Evolutionary conservation across 2,329 filamentous ascomycete species (phyloP), one percentile per base, ranked within the genome.

Genomic region (Diaporthe sp.): DNA sequence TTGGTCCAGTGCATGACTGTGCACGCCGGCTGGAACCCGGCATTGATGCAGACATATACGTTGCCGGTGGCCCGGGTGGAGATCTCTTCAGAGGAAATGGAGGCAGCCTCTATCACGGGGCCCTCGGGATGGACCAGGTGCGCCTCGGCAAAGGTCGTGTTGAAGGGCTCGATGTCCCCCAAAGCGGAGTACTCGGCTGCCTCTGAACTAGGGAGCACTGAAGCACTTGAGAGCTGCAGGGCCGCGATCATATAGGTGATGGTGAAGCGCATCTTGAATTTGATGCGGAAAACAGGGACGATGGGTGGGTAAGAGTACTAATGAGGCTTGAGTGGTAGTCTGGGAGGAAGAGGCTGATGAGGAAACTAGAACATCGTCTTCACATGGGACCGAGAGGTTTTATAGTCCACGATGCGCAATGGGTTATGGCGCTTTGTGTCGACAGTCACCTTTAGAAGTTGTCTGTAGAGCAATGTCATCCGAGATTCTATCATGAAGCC

Each of bases 1-100:
- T 63, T 63, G 1, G 4, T 25, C 37, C 37, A 63, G 15, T 63
- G 60, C n/a, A 61, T 1, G 20, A 61, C 8, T 2, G 20, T 15
- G 57, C 57, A 61, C 10, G 57, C 57, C 34, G 57, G 57, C 57
- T 61, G 34, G 34, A 39, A 61, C 10, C n/a, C 12, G 34, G 57
- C 57, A 22, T 61, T 61, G 34, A 61, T 61, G 22, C 57, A 61
- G 57, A 61, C 57, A 9, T 61, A 61, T 22, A 39, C 57, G 17
- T 61, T 61, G 34, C 57, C 57, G 22, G 4, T 61, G 4, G 34
- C 34, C 20, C 57, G 20, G 34, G 57, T 42, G 34, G 57, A 42
- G 22, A 61, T 22, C 1, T 22, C 34, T 1, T 22, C 22, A 2
- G 53, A 17, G 53, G 53, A 31, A 15, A 8, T 9, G 12, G 34